Base-by-base conservation (phyloP, 2,329 filamentous ascomycete genomes). In the Penicillium oxalicum region DNA sequence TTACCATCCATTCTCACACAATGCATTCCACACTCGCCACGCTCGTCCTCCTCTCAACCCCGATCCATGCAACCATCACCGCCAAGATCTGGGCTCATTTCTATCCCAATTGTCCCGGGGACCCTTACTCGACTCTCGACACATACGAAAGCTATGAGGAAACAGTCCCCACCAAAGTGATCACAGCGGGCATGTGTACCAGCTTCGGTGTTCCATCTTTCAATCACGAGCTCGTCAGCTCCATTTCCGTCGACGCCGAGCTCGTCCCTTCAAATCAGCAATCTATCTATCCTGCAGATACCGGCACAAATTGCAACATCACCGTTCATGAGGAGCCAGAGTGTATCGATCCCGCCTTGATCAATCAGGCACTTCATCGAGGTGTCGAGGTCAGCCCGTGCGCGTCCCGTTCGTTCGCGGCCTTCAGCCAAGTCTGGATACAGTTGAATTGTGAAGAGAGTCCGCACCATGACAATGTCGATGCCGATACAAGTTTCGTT, bases 241-340 rank as follows among this genome's bases (percentile, higher is more conserved):
- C 62, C 32, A 38, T 67, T 41, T 66, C 62, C 9, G 49, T 67
- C 26, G 59, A 59, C 13, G 59, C 61, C 2, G 58, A 63, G 29
- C 46, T 61, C 2, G 48, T 60, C 43, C 52, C 51, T 44, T 36
- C 51, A 34, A 44, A 54, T 8, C 46, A 50, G 36, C 44, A 47
- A 27, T 52, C 58, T 13, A 48, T 49, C 4, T 59, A 48, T 44
- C 43, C 49, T n/a, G 36, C 53, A 9, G 44, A 49, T 24, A 38
- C 38, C 1, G 51, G 45, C 3, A 48, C 53, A 28, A 51, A 51
- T 12, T 69, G 66, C 55, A 63, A 60, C 11, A 60, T 68, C 47
- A 60, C 64, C 26, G 45, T 69, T 1, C 61, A 67, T 47, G 65
- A 69, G 38, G 56, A 61, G 0, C 61, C 66, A 0, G 64, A 57